phyloP scores from a whole-genome alignment of 345 rosid species.

The Populus euphratica region DNA sequence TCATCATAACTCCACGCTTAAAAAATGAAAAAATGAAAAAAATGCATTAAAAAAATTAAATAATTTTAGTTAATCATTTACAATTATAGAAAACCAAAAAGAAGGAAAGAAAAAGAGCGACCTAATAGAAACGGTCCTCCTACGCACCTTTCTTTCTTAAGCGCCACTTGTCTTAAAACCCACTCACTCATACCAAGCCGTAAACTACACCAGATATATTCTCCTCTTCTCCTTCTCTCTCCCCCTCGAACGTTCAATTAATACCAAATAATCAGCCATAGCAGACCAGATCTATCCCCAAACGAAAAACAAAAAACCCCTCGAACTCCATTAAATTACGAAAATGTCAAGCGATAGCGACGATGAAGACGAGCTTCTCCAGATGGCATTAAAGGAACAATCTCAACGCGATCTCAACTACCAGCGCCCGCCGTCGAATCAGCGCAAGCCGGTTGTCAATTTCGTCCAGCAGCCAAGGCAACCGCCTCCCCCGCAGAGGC shows the following conservation, averaged over 20 bases:
- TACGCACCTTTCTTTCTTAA: not conserved
- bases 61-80: not conserved
- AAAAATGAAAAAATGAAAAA: not conserved
- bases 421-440: conserved; percentile 44
- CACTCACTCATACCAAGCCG: not conserved
- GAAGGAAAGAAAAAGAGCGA: not conserved
- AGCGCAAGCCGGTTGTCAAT: conserved; percentile 58
- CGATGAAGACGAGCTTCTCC: conserved; percentile 97
- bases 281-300: not conserved
- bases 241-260: not conserved
- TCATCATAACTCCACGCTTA: not conserved
- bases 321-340: not conserved
- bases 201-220: not conserved
- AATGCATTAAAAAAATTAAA: not conserved
- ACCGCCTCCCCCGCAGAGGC: conserved; percentile 14
- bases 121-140: not conserved
- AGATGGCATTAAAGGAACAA: conserved; percentile 90
- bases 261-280: not conserved
- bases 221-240: not conserved
- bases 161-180: not conserved
- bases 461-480: conserved; percentile 65
- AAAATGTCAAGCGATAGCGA: conserved; percentile 85
- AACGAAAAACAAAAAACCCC: not conserved
- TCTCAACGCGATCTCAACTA: conserved; percentile 68
- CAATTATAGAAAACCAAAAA: not conserved